Evolutionary conservation across 345 rosid species (phyloP).

Genomic region (Arabidopsis arenosa): DNA sequence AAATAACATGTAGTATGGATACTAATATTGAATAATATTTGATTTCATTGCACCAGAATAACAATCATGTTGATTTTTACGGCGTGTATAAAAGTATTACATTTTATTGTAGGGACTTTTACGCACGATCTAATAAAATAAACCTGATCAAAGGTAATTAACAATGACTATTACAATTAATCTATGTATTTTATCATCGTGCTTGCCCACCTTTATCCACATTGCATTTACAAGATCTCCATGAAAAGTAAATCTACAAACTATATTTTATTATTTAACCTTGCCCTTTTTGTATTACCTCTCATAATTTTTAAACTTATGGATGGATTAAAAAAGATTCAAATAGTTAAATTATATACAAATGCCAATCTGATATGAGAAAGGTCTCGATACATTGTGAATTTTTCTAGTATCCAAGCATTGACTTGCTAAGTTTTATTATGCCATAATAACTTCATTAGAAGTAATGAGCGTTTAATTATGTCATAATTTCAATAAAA

Average conservation of each 20-base stretch:
- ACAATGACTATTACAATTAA: not conserved
- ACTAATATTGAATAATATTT: conserved; percentile 17
- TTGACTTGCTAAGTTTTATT: too few relatives aligned
- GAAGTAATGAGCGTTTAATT: too few relatives aligned
- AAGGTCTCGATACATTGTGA: not conserved
- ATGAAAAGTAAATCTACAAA: conserved; percentile 16
- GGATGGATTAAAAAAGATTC: not conserved
- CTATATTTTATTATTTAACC: not conserved
- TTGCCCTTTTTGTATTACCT: not conserved
- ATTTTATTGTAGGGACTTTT: conserved; percentile 25
- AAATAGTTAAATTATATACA: not conserved
- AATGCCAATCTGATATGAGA: not conserved
- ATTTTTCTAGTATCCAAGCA: too few relatives aligned
- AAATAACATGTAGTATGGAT: conserved; percentile 19
- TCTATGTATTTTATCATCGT: conserved; percentile 25
- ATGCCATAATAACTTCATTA: too few relatives aligned
- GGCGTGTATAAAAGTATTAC: conserved; percentile 45
- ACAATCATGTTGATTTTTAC: conserved; percentile 36
- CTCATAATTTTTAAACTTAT: not conserved
- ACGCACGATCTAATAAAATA: conserved; percentile 45
- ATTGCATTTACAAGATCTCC: conserved; percentile 35
- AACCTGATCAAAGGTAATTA: conserved; percentile 12
- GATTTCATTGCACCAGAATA: conserved; percentile 24
- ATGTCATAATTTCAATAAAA: too few relatives aligned
- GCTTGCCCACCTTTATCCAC: conserved; percentile 40